These are phyloP conservation scores for Starmerella stigmatis DNA, from an alignment of 805 yeast genomes.

Conservation along the genomic window DNA sequence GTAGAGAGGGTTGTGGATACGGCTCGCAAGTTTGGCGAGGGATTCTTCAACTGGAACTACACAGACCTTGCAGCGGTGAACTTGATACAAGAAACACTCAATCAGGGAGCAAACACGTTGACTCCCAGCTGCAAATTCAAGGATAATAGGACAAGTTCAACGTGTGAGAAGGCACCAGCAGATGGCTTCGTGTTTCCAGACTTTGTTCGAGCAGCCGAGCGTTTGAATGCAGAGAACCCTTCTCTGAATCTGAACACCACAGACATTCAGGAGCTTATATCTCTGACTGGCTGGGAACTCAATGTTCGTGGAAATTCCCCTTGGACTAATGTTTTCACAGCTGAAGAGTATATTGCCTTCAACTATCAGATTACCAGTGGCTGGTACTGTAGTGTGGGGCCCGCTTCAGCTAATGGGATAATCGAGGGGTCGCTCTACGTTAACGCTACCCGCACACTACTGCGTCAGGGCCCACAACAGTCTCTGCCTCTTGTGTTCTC, in stretches of 20 bases:
- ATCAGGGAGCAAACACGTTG: slow-evolving; percentile 24
- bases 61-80: slow-evolving; percentile 24
- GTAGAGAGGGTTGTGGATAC: slow-evolving; percentile 37
- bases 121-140: slow-evolving; percentile 26
- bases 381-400: slow-evolving; percentile 27
- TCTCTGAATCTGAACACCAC: slow-evolving; percentile 33
- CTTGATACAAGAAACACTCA: slow-evolving; percentile 21
- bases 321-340: slow-evolving; percentile 28
- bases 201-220: slow-evolving; percentile 21
- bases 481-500: slow-evolving; percentile 37
- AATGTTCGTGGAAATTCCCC: slow-evolving; percentile 40
- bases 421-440: slow-evolving; percentile 39
- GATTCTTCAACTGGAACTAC: slow-evolving; percentile 26
- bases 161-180: slow-evolving; percentile 1
- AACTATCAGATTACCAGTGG: slow-evolving; percentile 21
- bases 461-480: slow-evolving; percentile 34
- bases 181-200: slow-evolving; percentile 3
- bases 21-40: slow-evolving; percentile 27
- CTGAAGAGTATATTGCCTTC: slow-evolving; percentile 26
- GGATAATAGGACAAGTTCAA: slow-evolving; percentile 4
- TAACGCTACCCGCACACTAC: slow-evolving; percentile 41
- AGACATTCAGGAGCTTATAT: slow-evolving; percentile 38
- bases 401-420: slow-evolving; percentile 24
- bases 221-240: slow-evolving; percentile 24
- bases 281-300: slow-evolving; percentile 40